Evolutionary conservation across 805 yeast species (phyloP).

Genomic region (Monosporozyma aerobia): DNA sequence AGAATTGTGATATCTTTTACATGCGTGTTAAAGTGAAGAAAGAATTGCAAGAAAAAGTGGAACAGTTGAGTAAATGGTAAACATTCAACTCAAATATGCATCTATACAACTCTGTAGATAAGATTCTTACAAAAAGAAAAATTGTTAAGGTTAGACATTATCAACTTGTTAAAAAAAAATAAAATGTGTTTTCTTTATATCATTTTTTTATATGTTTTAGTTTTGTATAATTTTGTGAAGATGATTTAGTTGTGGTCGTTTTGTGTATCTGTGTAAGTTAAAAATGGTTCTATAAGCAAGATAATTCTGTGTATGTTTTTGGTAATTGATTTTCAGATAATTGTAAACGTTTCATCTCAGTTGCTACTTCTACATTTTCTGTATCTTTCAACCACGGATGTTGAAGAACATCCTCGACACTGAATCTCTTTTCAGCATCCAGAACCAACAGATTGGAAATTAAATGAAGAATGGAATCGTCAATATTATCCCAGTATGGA

Average conservation of each 20-base stretch:
- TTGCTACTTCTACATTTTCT: slow-evolving; percentile 7
- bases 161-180: neutral
- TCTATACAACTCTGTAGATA: neutral
- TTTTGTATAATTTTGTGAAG: neutral
- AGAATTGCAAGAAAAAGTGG: slow-evolving; percentile 33
- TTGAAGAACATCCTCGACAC: slow-evolving; percentile 71
- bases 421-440: slow-evolving; percentile 62
- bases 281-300: slow-evolving; percentile 12
- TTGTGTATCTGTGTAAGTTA: slow-evolving; percentile 1
- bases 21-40: slow-evolving; percentile 64
- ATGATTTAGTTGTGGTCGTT: neutral
- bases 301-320: slow-evolving; percentile 33
- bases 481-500: slow-evolving; percentile 70
- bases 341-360: slow-evolving; percentile 21
- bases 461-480: slow-evolving; percentile 56
- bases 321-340: slow-evolving; percentile 26
- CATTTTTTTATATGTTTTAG: neutral
- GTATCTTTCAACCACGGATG: slow-evolving; percentile 71
- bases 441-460: slow-evolving; percentile 53
- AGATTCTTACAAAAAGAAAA: neutral
- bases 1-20: slow-evolving; percentile 95
- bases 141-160: neutral
- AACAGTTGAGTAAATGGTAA: slow-evolving; percentile 35
- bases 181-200: neutral
- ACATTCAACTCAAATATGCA: neutral